Conservation (phyloP, 1,139 yeast species). For the Dujonia santamariae region DNA sequence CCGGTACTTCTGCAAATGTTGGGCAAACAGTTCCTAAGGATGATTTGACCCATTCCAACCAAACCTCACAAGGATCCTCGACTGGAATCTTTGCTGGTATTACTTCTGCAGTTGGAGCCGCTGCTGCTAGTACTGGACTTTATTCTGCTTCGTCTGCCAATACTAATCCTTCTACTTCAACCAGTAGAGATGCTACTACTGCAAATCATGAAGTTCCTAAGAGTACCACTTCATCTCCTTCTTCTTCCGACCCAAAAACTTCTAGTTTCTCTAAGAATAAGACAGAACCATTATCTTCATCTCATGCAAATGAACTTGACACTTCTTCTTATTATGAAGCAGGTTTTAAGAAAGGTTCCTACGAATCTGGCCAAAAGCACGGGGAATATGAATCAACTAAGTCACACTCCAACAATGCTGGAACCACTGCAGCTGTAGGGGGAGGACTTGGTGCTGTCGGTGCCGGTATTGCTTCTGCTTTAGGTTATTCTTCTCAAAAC, state of each 20-base stretch:
- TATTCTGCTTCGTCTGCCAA: too few relatives aligned
- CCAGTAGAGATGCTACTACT: too few relatives aligned
- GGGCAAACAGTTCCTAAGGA: constrained; percentile 6
- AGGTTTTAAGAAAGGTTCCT: constrained; percentile 14
- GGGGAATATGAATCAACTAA: too few relatives aligned
- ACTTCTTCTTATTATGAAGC: too few relatives aligned
- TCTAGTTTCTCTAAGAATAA: constrained; percentile 2
- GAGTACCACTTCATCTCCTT: too few relatives aligned
- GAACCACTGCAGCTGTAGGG: constrained; percentile 9
- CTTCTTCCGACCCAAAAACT: too few relatives aligned
- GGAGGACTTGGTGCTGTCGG: constrained; percentile 6
- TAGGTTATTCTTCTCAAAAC: too few relatives aligned
- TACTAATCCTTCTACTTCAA: too few relatives aligned
- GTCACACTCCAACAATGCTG: constrained; percentile 3
- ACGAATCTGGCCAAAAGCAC: constrained; percentile 17
- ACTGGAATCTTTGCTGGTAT: too few relatives aligned
- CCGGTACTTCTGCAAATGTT: constrained; percentile 10
- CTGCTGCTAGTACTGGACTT: too few relatives aligned
- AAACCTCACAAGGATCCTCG: constrained; percentile 3
- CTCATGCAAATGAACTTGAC: background rate
- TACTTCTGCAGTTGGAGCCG: too few relatives aligned
- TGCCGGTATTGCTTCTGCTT: constrained; percentile 6
- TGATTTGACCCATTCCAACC: constrained; percentile 2
- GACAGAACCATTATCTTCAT: constrained; percentile 2
- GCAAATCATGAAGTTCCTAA: too few relatives aligned